These are phyloP conservation scores for Parascedosporium putredinis DNA, from an alignment of 2,329 filamentous ascomycete species.

Conservation along the genomic window DNA sequence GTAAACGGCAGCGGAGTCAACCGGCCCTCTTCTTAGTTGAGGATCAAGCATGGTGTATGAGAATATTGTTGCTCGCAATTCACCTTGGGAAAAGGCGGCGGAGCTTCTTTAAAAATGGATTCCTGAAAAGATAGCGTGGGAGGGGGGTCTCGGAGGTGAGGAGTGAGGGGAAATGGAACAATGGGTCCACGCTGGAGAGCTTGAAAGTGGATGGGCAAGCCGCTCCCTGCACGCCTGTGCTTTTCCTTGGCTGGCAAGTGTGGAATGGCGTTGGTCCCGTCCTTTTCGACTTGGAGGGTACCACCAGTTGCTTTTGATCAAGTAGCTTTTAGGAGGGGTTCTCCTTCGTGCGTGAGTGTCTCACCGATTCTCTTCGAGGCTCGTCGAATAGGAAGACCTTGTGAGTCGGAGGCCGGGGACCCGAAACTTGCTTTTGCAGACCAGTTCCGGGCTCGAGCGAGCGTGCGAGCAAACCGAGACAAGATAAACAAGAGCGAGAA, in stretches of 20 bases:
- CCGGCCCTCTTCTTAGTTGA: constrained; percentile 16
- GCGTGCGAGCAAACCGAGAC: too few relatives aligned
- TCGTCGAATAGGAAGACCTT: not conserved
- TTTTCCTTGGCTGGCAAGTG: not conserved
- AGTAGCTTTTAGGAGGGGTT: not conserved
- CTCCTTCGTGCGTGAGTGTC: not conserved
- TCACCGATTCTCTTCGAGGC: not conserved
- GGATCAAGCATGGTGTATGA: constrained; percentile 10
- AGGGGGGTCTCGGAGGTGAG: not conserved
- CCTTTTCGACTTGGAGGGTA: not conserved
- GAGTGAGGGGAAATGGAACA: not conserved
- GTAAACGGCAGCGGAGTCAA: constrained; percentile 26
- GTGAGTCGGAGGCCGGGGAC: not conserved
- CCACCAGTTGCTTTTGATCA: not conserved
- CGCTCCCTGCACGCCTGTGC: not conserved
- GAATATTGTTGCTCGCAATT: not conserved
- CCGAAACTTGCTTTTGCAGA: not conserved
- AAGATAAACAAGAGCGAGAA: too few relatives aligned
- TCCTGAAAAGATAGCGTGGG: too few relatives aligned
- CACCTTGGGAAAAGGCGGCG: not conserved
- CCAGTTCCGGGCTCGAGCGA: not conserved
- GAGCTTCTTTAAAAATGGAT: not conserved
- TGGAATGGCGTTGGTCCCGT: not conserved
- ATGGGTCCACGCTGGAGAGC: not conserved
- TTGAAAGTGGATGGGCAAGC: not conserved